These are phyloP conservation scores for Pouteria campechiana DNA, from an alignment of 179 eudicot species.

Conservation along the genomic window DNA sequence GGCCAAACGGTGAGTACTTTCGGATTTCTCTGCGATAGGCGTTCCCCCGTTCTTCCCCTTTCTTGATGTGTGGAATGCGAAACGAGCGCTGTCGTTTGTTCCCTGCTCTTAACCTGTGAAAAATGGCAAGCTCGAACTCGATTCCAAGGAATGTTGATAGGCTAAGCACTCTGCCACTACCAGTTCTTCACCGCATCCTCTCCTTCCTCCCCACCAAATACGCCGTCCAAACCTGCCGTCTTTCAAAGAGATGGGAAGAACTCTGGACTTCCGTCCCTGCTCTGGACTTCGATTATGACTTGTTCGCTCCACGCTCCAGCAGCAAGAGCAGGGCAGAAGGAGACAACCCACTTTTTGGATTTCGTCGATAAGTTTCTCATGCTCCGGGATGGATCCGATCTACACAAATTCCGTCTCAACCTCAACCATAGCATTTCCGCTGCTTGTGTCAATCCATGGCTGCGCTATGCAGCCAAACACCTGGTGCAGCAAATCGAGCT, in stretches of 20 bases:
- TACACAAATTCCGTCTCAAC: conserved; percentile 33
- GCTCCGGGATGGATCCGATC: conserved; percentile 16
- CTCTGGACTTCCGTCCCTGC: conserved; percentile 33
- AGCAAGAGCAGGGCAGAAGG: conserved; percentile 10
- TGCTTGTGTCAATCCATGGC: too few species aligned
- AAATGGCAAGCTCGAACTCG: too few species aligned
- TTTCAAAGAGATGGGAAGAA: conserved; percentile 34
- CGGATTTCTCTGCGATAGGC: too few species aligned
- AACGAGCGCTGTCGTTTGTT: too few species aligned
- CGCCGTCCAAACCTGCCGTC: conserved; percentile 29
- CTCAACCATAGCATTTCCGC: too few species aligned
- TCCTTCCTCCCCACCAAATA: conserved; percentile 43
- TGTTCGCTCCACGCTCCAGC: conserved; percentile 19
- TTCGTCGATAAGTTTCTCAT: conserved; percentile 32
- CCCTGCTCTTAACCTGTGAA: too few species aligned
- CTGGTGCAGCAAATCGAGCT: too few species aligned
- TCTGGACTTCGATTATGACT: conserved; percentile 33
- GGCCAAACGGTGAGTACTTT: too few species aligned
- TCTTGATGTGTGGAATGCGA: too few species aligned
- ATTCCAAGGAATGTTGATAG: too few species aligned
- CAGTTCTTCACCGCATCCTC: conserved; percentile 27
- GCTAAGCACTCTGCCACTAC: conserved; percentile 31
- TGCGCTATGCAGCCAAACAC: too few species aligned
- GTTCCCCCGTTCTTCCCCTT: too few species aligned
- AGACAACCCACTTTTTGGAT: conserved; percentile 20